These are phyloP conservation scores for Calamus simplicifolius DNA, from an alignment of 176 grass and related monocot species.

Conservation along the genomic window DNA sequence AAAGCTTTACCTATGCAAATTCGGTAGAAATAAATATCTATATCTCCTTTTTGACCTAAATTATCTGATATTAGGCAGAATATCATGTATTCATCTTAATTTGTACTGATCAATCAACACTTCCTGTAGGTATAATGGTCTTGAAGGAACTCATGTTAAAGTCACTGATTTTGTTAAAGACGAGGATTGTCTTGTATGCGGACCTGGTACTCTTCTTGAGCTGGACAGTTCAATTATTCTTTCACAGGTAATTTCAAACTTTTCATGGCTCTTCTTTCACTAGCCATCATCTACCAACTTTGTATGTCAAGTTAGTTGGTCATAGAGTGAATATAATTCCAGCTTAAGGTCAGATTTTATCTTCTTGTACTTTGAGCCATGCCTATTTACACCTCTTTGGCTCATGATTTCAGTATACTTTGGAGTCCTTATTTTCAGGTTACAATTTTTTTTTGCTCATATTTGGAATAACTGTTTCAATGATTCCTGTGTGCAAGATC, in stretches of 20 bases:
- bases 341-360: no score
- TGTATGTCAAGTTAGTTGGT: background rate
- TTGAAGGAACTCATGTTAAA: conserved; percentile 85
- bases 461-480: no score
- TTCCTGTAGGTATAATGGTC: conserved; percentile 69
- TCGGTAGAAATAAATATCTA: no score
- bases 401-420: no score
- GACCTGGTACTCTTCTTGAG: conserved; percentile 72
- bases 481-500: no score
- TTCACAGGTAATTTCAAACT: conserved; percentile 34
- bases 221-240: conserved; percentile 54
- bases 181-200: conserved; percentile 87
- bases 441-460: no score
- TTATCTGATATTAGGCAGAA: no score
- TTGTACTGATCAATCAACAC: background rate
- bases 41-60: no score
- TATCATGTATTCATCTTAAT: background rate
- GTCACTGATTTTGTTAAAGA: conserved; percentile 86
- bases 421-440: no score
- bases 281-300: background rate
- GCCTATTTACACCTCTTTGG: no score
- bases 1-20: no score
- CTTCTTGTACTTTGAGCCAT: no score
- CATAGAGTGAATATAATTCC: background rate
- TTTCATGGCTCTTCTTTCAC: conserved; percentile 1